These are phyloP conservation scores for Hirschfeldia incana DNA, from an alignment of 345 rosid species.

Conservation along the genomic window DNA sequence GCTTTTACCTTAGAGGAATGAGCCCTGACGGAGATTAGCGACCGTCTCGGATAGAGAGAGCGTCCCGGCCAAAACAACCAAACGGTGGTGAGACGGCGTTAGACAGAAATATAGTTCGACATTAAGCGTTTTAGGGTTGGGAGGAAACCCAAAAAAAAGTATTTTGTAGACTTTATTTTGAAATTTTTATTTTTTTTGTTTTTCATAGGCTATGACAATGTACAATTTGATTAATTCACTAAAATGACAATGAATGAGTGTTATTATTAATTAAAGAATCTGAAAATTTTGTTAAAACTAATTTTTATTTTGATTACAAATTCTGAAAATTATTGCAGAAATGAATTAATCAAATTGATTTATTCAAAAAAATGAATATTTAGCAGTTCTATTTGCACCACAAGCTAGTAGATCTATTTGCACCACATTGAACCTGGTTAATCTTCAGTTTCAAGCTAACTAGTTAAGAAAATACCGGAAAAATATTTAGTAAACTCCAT, in stretches of 20 bases:
- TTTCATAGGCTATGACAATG: neutral
- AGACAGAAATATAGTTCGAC: neutral
- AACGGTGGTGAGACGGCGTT: conserved; percentile 5
- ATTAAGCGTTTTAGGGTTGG: neutral
- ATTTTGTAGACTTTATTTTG: neutral
- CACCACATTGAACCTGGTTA: neutral
- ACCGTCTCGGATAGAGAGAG: neutral
- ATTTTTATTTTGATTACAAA: too few relatives aligned
- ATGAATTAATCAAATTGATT: too few relatives aligned
- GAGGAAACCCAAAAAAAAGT: neutral
- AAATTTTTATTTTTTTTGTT: neutral
- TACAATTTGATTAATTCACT: too few relatives aligned
- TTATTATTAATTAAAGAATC: neutral
- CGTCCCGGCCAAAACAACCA: neutral
- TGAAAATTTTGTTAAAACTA: neutral
- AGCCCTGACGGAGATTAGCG: neutral
- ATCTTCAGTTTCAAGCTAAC: neutral
- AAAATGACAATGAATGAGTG: neutral
- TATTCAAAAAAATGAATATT: neutral
- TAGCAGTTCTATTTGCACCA: neutral
- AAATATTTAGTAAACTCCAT: too few relatives aligned
- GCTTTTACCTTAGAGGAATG: conserved; percentile 10
- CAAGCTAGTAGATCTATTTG: neutral
- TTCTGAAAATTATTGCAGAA: too few relatives aligned
- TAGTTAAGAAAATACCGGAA: too few relatives aligned